Evolutionary conservation across 805 yeast genomes (phyloP).

Genomic region (Starmerella stigmatis): DNA sequence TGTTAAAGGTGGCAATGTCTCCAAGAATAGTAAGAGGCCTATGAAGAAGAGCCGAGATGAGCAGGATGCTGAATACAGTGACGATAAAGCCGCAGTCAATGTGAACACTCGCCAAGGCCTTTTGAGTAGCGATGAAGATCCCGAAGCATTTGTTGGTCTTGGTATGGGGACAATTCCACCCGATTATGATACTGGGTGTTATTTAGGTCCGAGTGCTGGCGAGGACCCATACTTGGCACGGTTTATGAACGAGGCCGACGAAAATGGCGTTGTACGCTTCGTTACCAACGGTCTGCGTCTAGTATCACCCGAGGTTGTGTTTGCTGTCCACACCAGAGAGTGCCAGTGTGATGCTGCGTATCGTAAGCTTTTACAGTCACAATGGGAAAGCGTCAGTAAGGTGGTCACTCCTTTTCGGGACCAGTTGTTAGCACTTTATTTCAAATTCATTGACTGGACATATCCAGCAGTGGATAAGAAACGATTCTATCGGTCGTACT

Average conservation of each 20-base stretch:
- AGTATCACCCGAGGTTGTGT: slow-evolving; percentile 14
- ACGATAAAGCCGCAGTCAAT: background rate
- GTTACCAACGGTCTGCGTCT: slow-evolving; percentile 27
- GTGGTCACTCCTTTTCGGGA: slow-evolving; percentile 22
- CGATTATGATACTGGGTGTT: slow-evolving; percentile 24
- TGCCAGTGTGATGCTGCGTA: slow-evolving; percentile 25
- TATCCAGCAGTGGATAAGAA: slow-evolving; percentile 31
- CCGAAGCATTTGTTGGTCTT: slow-evolving; percentile 2
- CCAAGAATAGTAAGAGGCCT: background rate
- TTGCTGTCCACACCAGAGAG: slow-evolving; percentile 16
- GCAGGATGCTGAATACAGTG: background rate
- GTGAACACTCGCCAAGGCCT: background rate
- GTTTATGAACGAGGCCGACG: slow-evolving; percentile 17
- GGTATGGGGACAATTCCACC: slow-evolving; percentile 22
- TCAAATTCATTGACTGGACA: slow-evolving; percentile 30
- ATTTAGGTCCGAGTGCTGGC: slow-evolving; percentile 28
- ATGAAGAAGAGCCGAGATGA: background rate
- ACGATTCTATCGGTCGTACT: slow-evolving; percentile 28
- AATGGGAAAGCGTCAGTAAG: slow-evolving; percentile 11
- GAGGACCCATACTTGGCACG: slow-evolving; percentile 29
- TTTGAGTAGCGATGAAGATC: background rate
- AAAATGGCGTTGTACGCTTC: slow-evolving; percentile 22
- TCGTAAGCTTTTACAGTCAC: slow-evolving; percentile 19
- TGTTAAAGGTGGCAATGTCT: background rate
- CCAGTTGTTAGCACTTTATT: slow-evolving; percentile 29